These are phyloP conservation scores for Gomphus sp. DNA, from an alignment of 1,284 basidiomycete genomes.

Conservation along the genomic window DNA sequence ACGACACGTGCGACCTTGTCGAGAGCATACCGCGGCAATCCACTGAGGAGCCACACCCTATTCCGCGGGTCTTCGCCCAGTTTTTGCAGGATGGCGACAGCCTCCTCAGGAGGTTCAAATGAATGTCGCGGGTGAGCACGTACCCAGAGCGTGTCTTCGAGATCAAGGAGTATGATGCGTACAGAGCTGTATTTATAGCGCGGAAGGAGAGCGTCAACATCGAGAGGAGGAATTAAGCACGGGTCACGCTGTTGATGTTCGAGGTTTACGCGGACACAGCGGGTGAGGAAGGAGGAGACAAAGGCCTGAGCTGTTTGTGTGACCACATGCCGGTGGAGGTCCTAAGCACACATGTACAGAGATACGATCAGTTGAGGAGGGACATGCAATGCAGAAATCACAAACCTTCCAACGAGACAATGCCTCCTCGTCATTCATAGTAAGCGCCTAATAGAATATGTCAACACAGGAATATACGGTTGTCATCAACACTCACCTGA, in stretches of 20 bases:
- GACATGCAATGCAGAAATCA: neutral
- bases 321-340: conserved; percentile 79
- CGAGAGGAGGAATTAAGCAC: conserved; percentile 29
- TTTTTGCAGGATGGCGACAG: conserved; percentile 47
- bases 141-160: conserved; percentile 69
- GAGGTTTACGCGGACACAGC: conserved; percentile 59
- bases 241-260: conserved; percentile 43
- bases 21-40: conserved; percentile 56
- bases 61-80: conserved; percentile 60
- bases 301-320: conserved; percentile 84
- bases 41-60: conserved; percentile 78
- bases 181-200: conserved; percentile 54
- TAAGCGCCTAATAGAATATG: conserved; percentile 41
- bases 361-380: neutral
- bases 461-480: neutral
- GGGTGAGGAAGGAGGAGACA: conserved; percentile 69
- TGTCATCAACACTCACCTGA: conserved; percentile 22
- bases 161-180: conserved; percentile 67
- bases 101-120: conserved; percentile 44
- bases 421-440: conserved; percentile 69
- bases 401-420: conserved; percentile 63
- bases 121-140: conserved; percentile 8
- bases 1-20: conserved; percentile 51
- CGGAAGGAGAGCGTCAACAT: conserved; percentile 42
- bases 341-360: conserved; percentile 25